These are phyloP conservation scores for Acer campestre DNA, from an alignment of 345 rosid species.

Conservation along the genomic window DNA sequence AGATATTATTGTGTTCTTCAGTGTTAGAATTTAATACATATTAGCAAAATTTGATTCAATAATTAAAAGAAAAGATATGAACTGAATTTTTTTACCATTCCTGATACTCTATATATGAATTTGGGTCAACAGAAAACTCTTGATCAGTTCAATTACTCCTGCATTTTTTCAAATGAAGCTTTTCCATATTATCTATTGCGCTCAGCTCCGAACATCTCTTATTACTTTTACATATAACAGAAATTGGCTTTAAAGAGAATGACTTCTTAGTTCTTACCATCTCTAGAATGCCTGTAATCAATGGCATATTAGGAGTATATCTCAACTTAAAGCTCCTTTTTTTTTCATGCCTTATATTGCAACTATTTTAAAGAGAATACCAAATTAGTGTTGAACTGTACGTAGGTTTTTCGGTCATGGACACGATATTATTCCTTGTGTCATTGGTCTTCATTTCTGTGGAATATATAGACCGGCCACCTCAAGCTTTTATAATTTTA, in stretches of 20 bases:
- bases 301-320: not conserved
- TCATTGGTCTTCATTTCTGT: too few species aligned
- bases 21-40: not conserved
- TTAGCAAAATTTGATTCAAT: not conserved
- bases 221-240: not conserved
- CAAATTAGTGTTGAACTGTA: not conserved
- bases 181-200: not conserved
- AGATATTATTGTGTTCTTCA: not conserved
- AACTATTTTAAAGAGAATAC: not conserved
- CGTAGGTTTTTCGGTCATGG: not conserved
- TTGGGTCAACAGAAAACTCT: not conserved
- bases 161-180: not conserved
- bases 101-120: too few species aligned
- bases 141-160: not conserved
- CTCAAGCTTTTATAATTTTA: conserved; percentile 5
- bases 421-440: too few species aligned
- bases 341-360: not conserved
- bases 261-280: not conserved
- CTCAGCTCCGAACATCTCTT: not conserved
- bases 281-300: not conserved
- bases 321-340: not conserved
- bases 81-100: not conserved
- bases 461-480: not conserved
- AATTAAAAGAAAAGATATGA: too few species aligned
- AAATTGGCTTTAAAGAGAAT: not conserved